phyloP scores from a whole-genome alignment of 225 moss, liverwort and hornwort genomes.

The Pseudisothecium myosuroides region DNA sequence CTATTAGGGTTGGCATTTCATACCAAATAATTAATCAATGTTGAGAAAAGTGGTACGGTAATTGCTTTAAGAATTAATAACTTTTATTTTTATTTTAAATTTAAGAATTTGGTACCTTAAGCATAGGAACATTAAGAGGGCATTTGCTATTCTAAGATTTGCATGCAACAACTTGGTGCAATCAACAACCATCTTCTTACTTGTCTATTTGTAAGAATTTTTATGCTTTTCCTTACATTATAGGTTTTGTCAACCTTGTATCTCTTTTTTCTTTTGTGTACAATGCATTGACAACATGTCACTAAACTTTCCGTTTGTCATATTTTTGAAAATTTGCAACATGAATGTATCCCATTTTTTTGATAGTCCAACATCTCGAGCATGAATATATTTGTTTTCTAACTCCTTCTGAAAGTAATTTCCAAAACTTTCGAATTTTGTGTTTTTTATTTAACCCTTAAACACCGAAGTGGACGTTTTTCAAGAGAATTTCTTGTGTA shows the following conservation, averaged over 20 bases:
- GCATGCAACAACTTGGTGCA: too few relatives aligned
- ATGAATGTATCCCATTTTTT: neutral
- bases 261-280: neutral
- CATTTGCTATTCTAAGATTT: neutral
- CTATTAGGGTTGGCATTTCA: too few relatives aligned
- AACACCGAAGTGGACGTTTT: too few relatives aligned
- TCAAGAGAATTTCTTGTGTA: too few relatives aligned
- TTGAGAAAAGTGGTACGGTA: accelerated
- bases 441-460: neutral
- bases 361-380: accelerated
- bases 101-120: neutral
- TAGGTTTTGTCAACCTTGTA: neutral
- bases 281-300: neutral
- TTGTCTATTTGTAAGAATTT: neutral
- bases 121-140: neutral
- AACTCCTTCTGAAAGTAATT: accelerated
- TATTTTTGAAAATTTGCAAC: neutral
- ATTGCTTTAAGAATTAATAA: too few relatives aligned
- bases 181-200: too few relatives aligned
- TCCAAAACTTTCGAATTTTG: neutral
- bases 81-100: neutral
- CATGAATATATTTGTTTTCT: neutral
- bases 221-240: neutral
- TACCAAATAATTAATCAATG: too few relatives aligned
- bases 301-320: neutral